Evolutionary conservation across 202 grass and related monocot genomes (phyloP).

Genomic region (Panicum virgatum): DNA sequence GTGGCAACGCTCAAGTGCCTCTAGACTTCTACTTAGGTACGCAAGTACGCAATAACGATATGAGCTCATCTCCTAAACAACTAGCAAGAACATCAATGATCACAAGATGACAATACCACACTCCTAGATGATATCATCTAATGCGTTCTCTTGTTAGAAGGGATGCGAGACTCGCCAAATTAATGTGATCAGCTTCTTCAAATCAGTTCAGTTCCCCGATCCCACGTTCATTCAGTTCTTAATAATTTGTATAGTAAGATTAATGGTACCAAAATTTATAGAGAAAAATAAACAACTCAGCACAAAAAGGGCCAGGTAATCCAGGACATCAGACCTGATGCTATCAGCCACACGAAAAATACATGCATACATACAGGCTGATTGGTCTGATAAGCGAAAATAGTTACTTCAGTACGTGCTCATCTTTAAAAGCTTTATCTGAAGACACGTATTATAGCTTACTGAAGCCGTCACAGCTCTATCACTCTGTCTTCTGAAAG

Average conservation of each 20-base stretch:
- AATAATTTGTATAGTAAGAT: not conserved
- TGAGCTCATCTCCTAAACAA: slow-evolving; percentile 18
- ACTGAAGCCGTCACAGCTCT: not conserved
- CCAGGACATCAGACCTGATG: not conserved
- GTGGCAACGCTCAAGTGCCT: not conserved
- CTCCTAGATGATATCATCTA: not conserved
- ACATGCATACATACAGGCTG: not conserved
- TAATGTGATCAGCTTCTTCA: not conserved
- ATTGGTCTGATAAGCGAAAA: not conserved
- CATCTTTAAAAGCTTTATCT: slow-evolving; percentile 11
- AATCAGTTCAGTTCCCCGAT: not conserved
- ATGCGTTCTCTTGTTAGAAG: not conserved
- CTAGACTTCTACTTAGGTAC: slow-evolving; percentile 2
- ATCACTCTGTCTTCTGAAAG: slow-evolving; percentile 34
- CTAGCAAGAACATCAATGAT: not conserved
- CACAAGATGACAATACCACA: slow-evolving; percentile 28
- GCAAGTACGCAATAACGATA: not conserved
- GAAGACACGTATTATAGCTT: not conserved
- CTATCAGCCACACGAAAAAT: not conserved
- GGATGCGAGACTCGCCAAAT: not conserved
- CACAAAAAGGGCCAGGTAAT: not conserved
- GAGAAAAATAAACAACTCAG: not conserved
- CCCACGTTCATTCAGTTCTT: not conserved
- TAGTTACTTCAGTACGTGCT: slow-evolving; percentile 15
- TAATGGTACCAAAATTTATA: not conserved